Evolutionary conservation across 208 protist genomes (phyloP), one percentile per base, ranked within the genome.

Genomic region (Trypanosoma congolense): DNA sequence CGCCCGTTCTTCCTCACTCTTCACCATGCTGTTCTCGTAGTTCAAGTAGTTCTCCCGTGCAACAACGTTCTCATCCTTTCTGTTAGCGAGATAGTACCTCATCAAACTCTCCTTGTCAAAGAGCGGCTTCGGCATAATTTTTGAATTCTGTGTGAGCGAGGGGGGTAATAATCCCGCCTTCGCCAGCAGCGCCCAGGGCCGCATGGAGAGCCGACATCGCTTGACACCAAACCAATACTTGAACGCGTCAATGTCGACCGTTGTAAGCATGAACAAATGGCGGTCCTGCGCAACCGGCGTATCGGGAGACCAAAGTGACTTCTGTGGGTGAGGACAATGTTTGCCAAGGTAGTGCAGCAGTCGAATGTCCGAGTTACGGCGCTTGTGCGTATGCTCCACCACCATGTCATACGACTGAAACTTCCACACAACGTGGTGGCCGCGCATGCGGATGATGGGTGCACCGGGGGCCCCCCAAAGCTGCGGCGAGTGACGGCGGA

Each of bases 161-260:
- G 88, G 88, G 40, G 88, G 88, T 18, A 95, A 56, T 35, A 95
- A 70, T 2, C 88, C 88, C 9, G 84, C 83, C 57, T 92, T 91
- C 21, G 84, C 83, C 6, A 95, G 60, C 8, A 95, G 77, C 48
- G 85, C 86, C 85, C 88, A 95, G 33, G 83, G 80, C 6, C 77
- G 75, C 3, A 88, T 77, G 4, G 79, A 86, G 30, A 95, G 63
- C 5, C 75, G 77, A 53, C 83, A 90, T 16, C 88, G 88, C 70
- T 92, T 92, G 42, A 92, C 84, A 44, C 88, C 88, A 69, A 92
- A 95, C 83, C 85, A 95, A 44, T 95, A 95, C 65, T 95, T 95
- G 72, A 95, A 95, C 21, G 88, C 83, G 60, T 95, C 88, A 38
- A 95, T 76, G 57, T 95, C 88, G 18, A 95, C 64, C 0, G 84